Percentiles rank a stretch among this genome's conserved stretches.
Conservation (phyloP, 2,329 filamentous ascomycete genomes). For the Fusarium sp. region DNA sequence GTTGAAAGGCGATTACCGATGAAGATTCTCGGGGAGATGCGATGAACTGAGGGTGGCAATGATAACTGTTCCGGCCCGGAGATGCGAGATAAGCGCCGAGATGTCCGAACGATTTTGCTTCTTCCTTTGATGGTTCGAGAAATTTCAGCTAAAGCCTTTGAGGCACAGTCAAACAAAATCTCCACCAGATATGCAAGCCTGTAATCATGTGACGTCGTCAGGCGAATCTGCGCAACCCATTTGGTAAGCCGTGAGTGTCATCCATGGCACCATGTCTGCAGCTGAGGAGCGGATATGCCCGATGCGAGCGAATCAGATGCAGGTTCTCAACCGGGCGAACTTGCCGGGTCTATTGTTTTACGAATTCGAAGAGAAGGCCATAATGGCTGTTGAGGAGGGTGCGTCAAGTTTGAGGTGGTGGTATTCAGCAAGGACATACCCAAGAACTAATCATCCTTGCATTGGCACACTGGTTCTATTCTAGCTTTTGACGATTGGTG, state of each 20-base stretch:
- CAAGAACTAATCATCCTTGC: neutral
- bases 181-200: neutral
- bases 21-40: neutral
- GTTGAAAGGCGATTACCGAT: neutral
- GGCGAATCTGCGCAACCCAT: neutral
- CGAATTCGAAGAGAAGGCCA: neutral
- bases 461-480: neutral
- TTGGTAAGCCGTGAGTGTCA: neutral
- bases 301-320: neutral
- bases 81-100: neutral
- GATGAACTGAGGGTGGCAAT: conserved; percentile 6
- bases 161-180: neutral
- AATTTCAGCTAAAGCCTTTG: neutral
- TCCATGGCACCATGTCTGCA: conserved; percentile 25
- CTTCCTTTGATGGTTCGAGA: conserved; percentile 11
- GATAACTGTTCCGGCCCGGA: conserved; percentile 19
- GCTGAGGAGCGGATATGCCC: conserved; percentile 1
- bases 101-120: conserved; percentile 10
- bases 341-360: conserved; percentile 3
- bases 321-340: neutral
- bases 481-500: neutral
- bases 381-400: neutral
- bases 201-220: conserved; percentile 25
- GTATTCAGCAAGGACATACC: neutral
- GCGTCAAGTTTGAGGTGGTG: neutral